phyloP scores from a whole-genome alignment of 1,284 basidiomycete species.

The Ceratobasidium sp. region DNA sequence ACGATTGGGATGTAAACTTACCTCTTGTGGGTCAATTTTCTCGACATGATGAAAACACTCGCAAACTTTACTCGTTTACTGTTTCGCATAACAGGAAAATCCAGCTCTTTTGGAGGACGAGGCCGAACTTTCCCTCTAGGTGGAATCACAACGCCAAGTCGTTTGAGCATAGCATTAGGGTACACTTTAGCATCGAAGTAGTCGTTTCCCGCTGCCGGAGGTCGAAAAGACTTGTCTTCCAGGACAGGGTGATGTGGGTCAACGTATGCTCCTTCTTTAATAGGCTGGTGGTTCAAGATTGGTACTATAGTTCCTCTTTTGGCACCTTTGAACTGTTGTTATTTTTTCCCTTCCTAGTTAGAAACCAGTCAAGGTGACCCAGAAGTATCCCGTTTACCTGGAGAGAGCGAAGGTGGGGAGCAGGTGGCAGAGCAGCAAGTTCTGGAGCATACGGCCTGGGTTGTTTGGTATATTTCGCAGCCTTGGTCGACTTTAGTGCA shows the following conservation, averaged over 20 bases:
- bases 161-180: conserved; percentile 24
- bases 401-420: conserved; percentile 18
- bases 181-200: conserved; percentile 12
- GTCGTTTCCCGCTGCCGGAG: background rate
- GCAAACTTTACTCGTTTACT: conserved; percentile 23
- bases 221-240: conserved; percentile 1
- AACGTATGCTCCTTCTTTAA: conserved; percentile 2
- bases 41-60: conserved; percentile 6
- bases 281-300: conserved; percentile 7
- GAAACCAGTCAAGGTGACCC: no score
- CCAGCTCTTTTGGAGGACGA: conserved; percentile 9
- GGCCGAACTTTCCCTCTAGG: background rate
- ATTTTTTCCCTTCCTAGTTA: no score
- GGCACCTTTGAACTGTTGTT: background rate
- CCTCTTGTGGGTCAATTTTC: conserved; percentile 24
- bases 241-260: conserved; percentile 14
- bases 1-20: background rate
- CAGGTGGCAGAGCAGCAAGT: conserved; percentile 15
- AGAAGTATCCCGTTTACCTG: conserved; percentile 8
- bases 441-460: background rate
- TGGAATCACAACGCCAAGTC: background rate
- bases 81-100: conserved; percentile 4
- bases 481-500: background rate
- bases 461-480: background rate
- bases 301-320: conserved; percentile 25